Base-by-base conservation (phyloP, 371 early-diverging fungal genomes). In the Mucor mucedo region DNA sequence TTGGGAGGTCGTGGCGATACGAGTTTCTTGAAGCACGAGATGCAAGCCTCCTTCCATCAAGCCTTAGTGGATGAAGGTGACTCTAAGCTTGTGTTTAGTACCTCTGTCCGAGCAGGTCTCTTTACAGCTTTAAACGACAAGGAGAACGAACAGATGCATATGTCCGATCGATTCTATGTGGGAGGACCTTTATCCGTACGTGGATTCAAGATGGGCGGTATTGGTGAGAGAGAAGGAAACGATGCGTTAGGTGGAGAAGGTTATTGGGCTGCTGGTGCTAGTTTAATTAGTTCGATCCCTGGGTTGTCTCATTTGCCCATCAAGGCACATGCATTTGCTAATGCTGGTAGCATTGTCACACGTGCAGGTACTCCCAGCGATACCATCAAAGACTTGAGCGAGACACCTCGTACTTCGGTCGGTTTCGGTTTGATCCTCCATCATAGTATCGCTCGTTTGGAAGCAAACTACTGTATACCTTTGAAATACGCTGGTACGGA, bases 181-280 rank as follows among this genome's bases (percentile, higher is more conserved):
- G 97, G 98, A 27, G 97, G 97, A 3, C 91, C 93, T 21, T 82
- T 84, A 40, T 88, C 89, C 13, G 82, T 98, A 10, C 83, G 98
- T 52, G 98, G 98, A 9, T 98, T 96, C 78, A 81, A 79, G 71
- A 84, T 85, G 61, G 84, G 87, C 62, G 96, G 98, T 8, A 80
- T 98, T 49, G 97, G 97, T 13, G 93, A 94, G 10, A 79, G 86
- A 56, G 94, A 94, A 61, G 84, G 85, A 28, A 75, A 82, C 53
- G 97, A 98, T 74, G 81, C 87, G 13, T 63, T 96, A 5, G 98
- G 98, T 56, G 98, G 97, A n/a, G 91, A 95, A 62, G 71, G 85
- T 30, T 94, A 87, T 72, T 85, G 87, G 70, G 86, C 91, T 14
- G 88, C 87, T 0, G 96, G 96, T 0, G 68, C 90, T n/a, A 91